Evolutionary conservation across 768 basidiomycete species (phyloP), one percentile per base, ranked within the genome.

Genomic region (Suillus alpinus): DNA sequence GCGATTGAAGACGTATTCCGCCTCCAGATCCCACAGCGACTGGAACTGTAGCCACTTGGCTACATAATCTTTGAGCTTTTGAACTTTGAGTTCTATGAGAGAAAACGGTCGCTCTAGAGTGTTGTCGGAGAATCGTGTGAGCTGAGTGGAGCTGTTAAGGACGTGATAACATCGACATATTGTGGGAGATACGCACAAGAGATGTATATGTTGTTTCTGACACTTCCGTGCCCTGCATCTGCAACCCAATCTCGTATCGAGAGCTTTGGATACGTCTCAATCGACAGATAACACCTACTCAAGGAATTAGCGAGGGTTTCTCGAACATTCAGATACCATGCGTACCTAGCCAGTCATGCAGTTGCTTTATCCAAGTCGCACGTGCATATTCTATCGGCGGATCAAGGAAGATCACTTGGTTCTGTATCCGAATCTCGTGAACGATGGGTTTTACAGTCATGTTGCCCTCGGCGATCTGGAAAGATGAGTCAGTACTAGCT

Each of bases 11-110:
- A 99, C 95, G 70, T 92, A 91, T 81, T 98, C 96, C 32, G 95
- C 85, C 75, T 98, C 95, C 44, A 98, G 86, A 72, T 99, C 97
- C 97, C 96, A 98, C 0, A 98, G 81, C 0, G 96, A 96, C 75
- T 98, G 97, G 84, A 99, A 98, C 69, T 96, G 95, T 0, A 98
- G 84, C 97, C 97, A 99, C 77, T 97, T 97, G 61, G 83, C 92
- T 55, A 98, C 94, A 74, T 99, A 99, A 50, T 89, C 88, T 66
- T 83, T 88, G 58, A 99, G 82, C 62, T 92, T 86, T 60, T 90
- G 88, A 16, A 95, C 87, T 75, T 97, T 97, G 66, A 75, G 78
- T 75, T 98, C 95, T 68, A 99, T 89, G 29, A 97, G 80, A 0
- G 83, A 74, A 73, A 99, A 94, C 0, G 96, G 94, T 34, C 85